These are phyloP conservation scores for Fusarium drepaniforme DNA, from an alignment of 2,329 filamentous ascomycete species.

Conservation along the genomic window DNA sequence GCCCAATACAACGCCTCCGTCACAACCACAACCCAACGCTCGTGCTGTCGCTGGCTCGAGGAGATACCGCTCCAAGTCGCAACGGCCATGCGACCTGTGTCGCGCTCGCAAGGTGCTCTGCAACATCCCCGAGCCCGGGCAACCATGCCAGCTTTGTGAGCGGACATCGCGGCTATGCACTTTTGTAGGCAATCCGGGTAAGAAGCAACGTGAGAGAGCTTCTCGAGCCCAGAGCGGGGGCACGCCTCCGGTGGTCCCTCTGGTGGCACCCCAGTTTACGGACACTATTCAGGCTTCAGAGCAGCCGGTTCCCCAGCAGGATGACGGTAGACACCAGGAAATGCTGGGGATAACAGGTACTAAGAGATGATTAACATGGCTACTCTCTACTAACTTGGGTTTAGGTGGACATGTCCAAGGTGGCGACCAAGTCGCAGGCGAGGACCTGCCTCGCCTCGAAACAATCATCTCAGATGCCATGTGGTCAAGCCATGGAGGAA, in stretches of 20 bases:
- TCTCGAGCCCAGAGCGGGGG: not conserved
- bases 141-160: constrained; percentile 42
- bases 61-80: constrained; percentile 38
- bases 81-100: constrained; percentile 39
- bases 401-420: not conserved
- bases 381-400: not conserved
- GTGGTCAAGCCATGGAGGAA: not conserved
- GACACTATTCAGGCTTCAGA: not conserved
- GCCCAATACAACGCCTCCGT: not conserved
- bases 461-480: constrained; percentile 1
- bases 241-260: not conserved
- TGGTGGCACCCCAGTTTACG: not conserved
- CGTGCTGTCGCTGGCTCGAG: constrained; percentile 11
- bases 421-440: not conserved
- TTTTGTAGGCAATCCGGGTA: constrained; percentile 38
- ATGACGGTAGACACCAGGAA: not conserved
- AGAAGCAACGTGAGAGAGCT: constrained; percentile 1
- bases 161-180: constrained; percentile 40
- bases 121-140: constrained; percentile 43
- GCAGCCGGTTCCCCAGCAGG: not conserved
- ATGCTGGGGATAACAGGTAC: not conserved
- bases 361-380: not conserved
- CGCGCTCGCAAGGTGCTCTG: constrained; percentile 42
- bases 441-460: not conserved
- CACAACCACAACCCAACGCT: not conserved